Evolutionary conservation across 1,139 yeast species (phyloP), one percentile per base, ranked within the genome.

Genomic region (Fermentozyma sake): DNA sequence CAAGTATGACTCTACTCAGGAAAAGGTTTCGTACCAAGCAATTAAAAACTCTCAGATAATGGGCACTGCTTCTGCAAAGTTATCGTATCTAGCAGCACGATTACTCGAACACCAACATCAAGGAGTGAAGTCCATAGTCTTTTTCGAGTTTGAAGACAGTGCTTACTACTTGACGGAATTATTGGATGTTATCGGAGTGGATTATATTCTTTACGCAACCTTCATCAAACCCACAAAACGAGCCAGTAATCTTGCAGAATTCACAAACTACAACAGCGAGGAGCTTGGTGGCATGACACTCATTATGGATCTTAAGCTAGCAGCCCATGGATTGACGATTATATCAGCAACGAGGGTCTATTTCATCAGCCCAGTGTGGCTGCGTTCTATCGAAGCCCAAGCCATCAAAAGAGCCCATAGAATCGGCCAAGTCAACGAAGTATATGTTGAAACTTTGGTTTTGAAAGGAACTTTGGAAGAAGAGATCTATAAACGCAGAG

Each of bases 371-470:
- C 87, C 87, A 0, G 79, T 79, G 2, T 80, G 87, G 86, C 73
- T 68, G 39, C 64, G 76, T 33, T 70, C 82, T 0, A 61, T 76
- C 7, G 86, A 79, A 44, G 85, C 85, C 0, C 86, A 79, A 41
- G 85, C 85, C 0, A 76, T 79, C 28, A 78, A 79, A 40, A 70
- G 86, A 57, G 80, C 85, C 0, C 86, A 79, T 50, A 66, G 86
- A 49, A 79, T 79, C 44, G 86, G 86, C 0, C 86, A 79, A 41
- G 58, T 62, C 1, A 55, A 60, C 2, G 70, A 71, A 10, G 79
- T 74, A 1, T 55, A 52, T 41, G 87, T 79, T n/a, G 87, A 79
- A 42, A 79, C 86, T 0, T 53, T 79, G 31, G 69, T 79, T 3
- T 50, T 79, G 39, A 59, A 65, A 28, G 79, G 71, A 3, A 78